Evolutionary conservation across 192 early-diverging fungal genomes (phyloP).

Genomic region (Piromyces sp.): DNA sequence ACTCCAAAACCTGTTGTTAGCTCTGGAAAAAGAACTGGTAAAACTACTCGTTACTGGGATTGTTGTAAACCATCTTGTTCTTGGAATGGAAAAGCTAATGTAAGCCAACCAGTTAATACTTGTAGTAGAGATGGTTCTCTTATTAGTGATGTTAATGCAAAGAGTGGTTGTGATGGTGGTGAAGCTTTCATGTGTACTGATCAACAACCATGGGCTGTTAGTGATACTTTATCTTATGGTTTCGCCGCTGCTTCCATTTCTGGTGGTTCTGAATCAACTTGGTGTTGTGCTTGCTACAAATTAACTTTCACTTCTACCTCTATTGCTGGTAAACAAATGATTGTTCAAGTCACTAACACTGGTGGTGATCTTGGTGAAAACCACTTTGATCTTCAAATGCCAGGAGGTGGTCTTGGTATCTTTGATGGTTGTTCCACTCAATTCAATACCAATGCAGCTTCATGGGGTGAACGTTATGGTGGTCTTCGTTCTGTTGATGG

Average conservation of each 20-base stretch:
- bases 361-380: no score
- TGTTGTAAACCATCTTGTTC: conserved; percentile 3
- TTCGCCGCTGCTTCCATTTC: conserved; percentile 3
- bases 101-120: not conserved
- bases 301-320: no score
- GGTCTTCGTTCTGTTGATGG: not conserved
- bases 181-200: conserved; percentile 2
- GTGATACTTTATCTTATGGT: not conserved
- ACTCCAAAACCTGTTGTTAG: no score
- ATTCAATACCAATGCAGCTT: conserved; percentile 1
- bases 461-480: conserved; percentile 3
- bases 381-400: no score
- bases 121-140: not conserved
- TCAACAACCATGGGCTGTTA: not conserved
- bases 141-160: not conserved
- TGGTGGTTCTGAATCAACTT: no score
- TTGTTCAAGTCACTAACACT: no score
- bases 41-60: conserved; percentile 4
- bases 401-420: no score
- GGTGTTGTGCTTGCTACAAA: no score
- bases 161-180: conserved; percentile 2
- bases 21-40: not conserved
- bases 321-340: no score
- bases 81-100: not conserved
- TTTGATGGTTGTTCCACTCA: not conserved